Evolutionary conservation across 2,329 filamentous ascomycete genomes (phyloP).

Genomic region (Gliomastix tumulicola): DNA sequence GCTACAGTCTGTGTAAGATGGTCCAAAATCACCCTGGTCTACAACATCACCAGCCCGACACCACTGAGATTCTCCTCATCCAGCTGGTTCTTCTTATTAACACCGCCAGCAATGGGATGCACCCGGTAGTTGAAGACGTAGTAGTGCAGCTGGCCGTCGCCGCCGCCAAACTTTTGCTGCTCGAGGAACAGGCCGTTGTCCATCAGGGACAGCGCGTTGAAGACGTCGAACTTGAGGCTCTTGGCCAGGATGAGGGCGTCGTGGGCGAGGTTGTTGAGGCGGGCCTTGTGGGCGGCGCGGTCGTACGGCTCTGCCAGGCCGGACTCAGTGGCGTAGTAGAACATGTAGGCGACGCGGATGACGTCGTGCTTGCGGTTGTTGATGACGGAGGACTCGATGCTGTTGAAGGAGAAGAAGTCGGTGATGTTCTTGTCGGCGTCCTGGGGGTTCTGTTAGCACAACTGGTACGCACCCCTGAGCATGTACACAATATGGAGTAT

Average conservation of each 20-base stretch:
- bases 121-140: conserved; percentile 97
- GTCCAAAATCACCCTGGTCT: too few relatives aligned
- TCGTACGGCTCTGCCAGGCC: conserved; percentile 56
- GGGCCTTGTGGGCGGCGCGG: conserved; percentile 59
- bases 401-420: conserved; percentile 97
- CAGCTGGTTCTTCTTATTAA: conserved; percentile 70
- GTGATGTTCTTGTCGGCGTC: conserved; percentile 71
- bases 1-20: too few relatives aligned
- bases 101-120: conserved; percentile 75
- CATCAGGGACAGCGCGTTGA: conserved; percentile 89
- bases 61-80: conserved; percentile 77
- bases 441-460: conserved; percentile 16
- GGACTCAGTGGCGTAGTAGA: conserved; percentile 87
- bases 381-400: conserved; percentile 88
- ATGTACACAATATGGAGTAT: too few relatives aligned
- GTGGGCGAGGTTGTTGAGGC: conserved; percentile 72
- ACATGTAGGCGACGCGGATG: conserved; percentile 88
- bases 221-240: conserved; percentile 80
- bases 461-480: too few relatives aligned
- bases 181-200: conserved; percentile 93
- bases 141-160: conserved; percentile 92
- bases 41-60: conserved; percentile 78
- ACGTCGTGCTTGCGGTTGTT: conserved; percentile 69
- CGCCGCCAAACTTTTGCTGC: conserved; percentile 88
- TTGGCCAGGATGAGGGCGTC: conserved; percentile 88